Evolutionary conservation across 1,284 basidiomycete species (phyloP).

Genomic region (Papiliotrema laurentii): DNA sequence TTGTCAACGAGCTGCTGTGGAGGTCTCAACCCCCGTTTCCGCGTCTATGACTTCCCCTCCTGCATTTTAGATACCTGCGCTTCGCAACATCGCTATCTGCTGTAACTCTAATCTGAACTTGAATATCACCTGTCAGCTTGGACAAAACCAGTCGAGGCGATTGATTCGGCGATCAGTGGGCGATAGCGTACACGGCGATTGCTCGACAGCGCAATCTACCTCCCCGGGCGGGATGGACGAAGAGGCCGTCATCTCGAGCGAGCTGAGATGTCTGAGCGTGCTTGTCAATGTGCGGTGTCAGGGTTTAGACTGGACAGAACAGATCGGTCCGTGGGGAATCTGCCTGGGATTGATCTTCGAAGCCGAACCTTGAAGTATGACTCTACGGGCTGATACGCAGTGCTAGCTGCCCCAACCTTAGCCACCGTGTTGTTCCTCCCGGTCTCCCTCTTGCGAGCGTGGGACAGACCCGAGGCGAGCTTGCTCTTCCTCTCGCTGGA

Average conservation of each 20-base stretch:
- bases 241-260: too few species aligned
- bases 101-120: too few species aligned
- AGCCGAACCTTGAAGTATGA: too few species aligned
- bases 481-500: constrained; percentile 17
- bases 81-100: too few species aligned
- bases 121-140: too few species aligned
- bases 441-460: constrained; percentile 2
- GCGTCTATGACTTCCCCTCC: too few species aligned
- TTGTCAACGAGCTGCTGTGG: too few species aligned
- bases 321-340: constrained; percentile 7
- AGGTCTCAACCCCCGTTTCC: too few species aligned
- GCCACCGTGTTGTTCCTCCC: constrained; percentile 3
- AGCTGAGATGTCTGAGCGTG: constrained; percentile 12
- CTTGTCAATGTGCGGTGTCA: constrained; percentile 15
- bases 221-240: not conserved
- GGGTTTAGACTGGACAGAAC: constrained; percentile 5
- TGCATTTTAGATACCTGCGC: too few species aligned
- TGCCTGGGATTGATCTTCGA: too few species aligned
- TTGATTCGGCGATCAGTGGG: constrained; percentile 9
- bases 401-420: not conserved
- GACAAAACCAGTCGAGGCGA: constrained; percentile 1
- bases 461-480: constrained; percentile 2
- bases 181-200: too few species aligned
- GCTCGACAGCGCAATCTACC: too few species aligned
- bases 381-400: not conserved